phyloP scores from a whole-genome alignment of 2,329 filamentous ascomycete species.

The Aureobasidium sp. region DNA sequence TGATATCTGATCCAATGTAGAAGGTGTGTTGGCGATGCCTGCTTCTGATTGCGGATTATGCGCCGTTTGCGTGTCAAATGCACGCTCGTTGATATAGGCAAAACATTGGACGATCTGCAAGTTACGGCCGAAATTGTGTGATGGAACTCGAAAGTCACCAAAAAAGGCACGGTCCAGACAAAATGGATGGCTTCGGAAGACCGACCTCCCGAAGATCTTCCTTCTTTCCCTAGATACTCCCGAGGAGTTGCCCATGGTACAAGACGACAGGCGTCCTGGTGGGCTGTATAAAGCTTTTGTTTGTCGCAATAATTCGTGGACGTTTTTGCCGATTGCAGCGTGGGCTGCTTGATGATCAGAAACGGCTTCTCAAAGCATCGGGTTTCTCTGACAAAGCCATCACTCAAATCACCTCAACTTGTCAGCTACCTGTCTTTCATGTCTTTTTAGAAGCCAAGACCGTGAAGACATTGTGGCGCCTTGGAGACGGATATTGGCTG shows the following conservation, averaged over 20 bases:
- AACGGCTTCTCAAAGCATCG: background rate
- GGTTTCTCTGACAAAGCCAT: background rate
- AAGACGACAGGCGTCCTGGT: no score
- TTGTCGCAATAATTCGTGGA: background rate
- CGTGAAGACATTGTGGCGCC: background rate
- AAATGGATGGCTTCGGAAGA: background rate
- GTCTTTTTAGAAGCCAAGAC: background rate
- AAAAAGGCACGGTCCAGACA: background rate
- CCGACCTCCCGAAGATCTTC: background rate
- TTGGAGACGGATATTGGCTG: background rate
- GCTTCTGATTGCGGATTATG: background rate
- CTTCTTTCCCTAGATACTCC: background rate
- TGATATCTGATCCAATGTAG: no score
- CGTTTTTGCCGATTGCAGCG: slow-evolving; percentile 1
- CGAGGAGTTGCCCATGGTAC: background rate
- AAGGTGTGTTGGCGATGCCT: background rate
- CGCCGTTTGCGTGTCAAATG: background rate
- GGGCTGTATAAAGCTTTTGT: no score
- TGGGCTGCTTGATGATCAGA: background rate
- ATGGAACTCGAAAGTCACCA: background rate
- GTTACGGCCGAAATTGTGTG: background rate
- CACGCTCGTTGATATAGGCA: background rate
- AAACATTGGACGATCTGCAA: background rate
- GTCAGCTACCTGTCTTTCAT: background rate
- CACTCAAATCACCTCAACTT: background rate